These are phyloP conservation scores for Polyporus tsugae DNA, from an alignment of 1,284 basidiomycete species.

Conservation along the genomic window DNA sequence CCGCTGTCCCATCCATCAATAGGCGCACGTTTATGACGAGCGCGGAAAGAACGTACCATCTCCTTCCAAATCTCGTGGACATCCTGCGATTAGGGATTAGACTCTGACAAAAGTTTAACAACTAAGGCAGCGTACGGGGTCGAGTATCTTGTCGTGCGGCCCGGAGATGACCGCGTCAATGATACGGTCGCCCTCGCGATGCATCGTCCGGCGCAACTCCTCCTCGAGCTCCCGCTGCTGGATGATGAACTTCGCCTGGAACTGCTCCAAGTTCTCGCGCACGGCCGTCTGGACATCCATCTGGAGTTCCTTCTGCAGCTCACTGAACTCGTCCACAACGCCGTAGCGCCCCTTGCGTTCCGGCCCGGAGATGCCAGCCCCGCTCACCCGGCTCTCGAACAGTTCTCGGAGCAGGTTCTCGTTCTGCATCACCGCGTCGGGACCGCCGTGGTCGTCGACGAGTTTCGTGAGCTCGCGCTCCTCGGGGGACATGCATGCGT, in stretches of 20 bases:
- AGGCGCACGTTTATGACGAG: neutral
- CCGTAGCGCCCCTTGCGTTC: neutral
- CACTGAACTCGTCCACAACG: slow-evolving; percentile 4
- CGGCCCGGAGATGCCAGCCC: neutral
- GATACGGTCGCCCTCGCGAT: slow-evolving; percentile 31
- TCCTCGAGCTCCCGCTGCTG: slow-evolving; percentile 34
- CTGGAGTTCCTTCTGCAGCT: slow-evolving; percentile 27
- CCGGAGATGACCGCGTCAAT: slow-evolving; percentile 28
- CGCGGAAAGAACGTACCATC: slow-evolving; percentile 32
- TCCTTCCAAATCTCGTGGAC: slow-evolving; percentile 38
- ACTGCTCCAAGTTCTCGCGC: slow-evolving; percentile 33
- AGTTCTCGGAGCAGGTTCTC: slow-evolving; percentile 31
- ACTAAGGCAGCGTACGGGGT: slow-evolving; percentile 23
- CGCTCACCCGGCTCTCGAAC: slow-evolving; percentile 15
- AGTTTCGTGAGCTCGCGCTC: slow-evolving; percentile 34
- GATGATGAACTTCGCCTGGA: slow-evolving; percentile 37
- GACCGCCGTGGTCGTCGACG: slow-evolving; percentile 39
- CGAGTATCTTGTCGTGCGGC: slow-evolving; percentile 35
- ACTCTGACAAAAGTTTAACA: neutral
- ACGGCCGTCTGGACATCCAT: slow-evolving; percentile 27
- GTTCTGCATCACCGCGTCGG: slow-evolving; percentile 1
- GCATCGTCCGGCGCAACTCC: slow-evolving; percentile 24
- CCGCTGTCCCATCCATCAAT: slow-evolving; percentile 1
- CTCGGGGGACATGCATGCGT: slow-evolving; percentile 5
- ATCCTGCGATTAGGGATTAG: slow-evolving; percentile 9